Evolutionary conservation across 2,329 filamentous ascomycete species (phyloP), one percentile per base, ranked within the genome.

Genomic region (Xylariales sp.): DNA sequence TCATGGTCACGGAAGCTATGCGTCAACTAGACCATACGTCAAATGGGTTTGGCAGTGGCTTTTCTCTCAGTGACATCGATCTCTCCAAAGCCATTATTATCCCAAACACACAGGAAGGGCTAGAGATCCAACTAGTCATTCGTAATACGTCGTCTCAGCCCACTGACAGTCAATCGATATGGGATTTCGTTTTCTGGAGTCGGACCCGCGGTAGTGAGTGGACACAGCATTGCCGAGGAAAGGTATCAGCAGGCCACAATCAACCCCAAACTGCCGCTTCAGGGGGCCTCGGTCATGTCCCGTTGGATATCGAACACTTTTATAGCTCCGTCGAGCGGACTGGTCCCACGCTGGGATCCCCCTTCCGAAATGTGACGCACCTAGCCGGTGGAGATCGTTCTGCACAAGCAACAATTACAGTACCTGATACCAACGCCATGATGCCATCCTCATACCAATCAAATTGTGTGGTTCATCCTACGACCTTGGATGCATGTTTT

Each of bases 1-100:
- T 45, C 9, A 45, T 54, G 38, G 52, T 46, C 4, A 50, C 52
- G 8, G 52, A 55, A 28, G 52, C 51, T 7, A 33, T 50, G n/a
- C 41, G 44, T 3, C 50, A 48, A 34, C 39, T 52, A n/a, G 44
- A 31, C n/a, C 47, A 52, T 12, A 12, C 25, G 6, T 20, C 20
- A 16, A 21, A 37, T 19, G 20, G 33, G 29, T 3, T 20, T 1
- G 28, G 19, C 5, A 11, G 19, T 25, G 38, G 38, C 3, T 40
- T 32, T 18, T 9, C 12, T 11, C 20, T 40, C 12, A 32, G 18
- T 10, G 19, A 40, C 12, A 29, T 40, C 4, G 38, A 40, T 3
- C 28, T 40, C 3, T 32, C 29, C 5, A 40, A 31, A 11, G 38
- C 38, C 14, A 20, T 40, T 12, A 40, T 33, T 15, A 32, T 40